Conservation (phyloP, 148 eudicot species). For the Gaultheria prostrata region DNA sequence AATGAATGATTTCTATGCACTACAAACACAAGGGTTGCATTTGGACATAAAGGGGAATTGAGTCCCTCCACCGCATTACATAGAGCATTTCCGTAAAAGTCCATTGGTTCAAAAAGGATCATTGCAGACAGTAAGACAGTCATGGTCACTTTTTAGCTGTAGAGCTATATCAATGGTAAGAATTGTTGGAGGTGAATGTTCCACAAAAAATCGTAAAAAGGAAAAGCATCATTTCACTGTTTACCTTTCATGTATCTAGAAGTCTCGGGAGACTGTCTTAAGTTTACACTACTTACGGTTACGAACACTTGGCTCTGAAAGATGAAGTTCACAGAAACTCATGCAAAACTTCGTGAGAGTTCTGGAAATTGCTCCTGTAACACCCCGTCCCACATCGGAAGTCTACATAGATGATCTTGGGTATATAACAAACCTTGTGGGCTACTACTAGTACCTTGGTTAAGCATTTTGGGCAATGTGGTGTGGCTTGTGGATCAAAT, state of each 20-base stretch:
- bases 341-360: not conserved
- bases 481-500: too few relatives aligned
- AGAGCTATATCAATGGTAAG: not conserved
- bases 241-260: not conserved
- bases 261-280: slow-evolving; percentile 2
- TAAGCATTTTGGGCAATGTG: too few relatives aligned
- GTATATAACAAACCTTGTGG: too few relatives aligned
- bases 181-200: not conserved
- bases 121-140: not conserved
- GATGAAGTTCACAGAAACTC: not conserved
- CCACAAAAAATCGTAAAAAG: not conserved
- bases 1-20: not conserved
- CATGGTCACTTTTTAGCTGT: not conserved
- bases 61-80: not conserved
- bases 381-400: too few relatives aligned
- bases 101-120: not conserved
- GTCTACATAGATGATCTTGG: too few relatives aligned
- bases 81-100: not conserved
- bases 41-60: not conserved
- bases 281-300: not conserved
- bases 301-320: not conserved
- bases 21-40: not conserved
- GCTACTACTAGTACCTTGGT: too few relatives aligned
- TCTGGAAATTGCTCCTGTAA: too few relatives aligned
- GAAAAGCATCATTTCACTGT: not conserved